Evolutionary conservation across 768 basidiomycete species (phyloP).

Genomic region (Trametes cingulata): DNA sequence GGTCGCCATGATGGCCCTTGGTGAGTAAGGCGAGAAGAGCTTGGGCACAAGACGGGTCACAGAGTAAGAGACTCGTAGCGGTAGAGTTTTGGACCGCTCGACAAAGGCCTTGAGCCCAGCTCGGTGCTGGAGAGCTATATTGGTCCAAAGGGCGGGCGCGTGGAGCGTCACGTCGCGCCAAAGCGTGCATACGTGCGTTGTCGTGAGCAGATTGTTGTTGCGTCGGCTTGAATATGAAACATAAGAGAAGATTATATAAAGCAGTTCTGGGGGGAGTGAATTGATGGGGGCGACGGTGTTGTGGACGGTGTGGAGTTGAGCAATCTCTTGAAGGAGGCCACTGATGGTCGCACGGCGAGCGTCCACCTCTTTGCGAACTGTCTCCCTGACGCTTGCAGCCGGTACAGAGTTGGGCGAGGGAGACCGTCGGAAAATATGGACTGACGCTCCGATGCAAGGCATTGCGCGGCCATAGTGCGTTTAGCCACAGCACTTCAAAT

Average conservation of each 20-base stretch:
- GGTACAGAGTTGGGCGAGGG: no score
- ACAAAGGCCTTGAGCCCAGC: background rate
- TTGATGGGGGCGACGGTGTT: background rate
- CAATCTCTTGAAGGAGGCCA: background rate
- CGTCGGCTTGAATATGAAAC: background rate
- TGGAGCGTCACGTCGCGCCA: conserved; percentile 2
- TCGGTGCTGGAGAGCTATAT: background rate
- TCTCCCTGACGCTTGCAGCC: background rate
- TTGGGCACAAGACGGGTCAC: no score
- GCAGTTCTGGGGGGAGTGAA: conserved; percentile 1
- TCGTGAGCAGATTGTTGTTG: background rate
- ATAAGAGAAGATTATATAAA: background rate
- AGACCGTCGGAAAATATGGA: no score
- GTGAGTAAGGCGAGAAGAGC: no score
- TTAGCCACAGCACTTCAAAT: no score
- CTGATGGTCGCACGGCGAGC: background rate
- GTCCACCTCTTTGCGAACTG: background rate
- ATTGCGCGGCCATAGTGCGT: no score
- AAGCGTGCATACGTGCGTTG: background rate
- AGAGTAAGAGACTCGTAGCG: background rate
- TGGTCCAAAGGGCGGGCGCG: background rate
- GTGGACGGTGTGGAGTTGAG: background rate
- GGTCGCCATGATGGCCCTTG: background rate
- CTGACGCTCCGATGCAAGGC: no score
- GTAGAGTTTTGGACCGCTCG: conserved; percentile 1